These are phyloP conservation scores for Acaromyces ingoldii DNA, from an alignment of 1,284 basidiomycete genomes.

Conservation along the genomic window DNA sequence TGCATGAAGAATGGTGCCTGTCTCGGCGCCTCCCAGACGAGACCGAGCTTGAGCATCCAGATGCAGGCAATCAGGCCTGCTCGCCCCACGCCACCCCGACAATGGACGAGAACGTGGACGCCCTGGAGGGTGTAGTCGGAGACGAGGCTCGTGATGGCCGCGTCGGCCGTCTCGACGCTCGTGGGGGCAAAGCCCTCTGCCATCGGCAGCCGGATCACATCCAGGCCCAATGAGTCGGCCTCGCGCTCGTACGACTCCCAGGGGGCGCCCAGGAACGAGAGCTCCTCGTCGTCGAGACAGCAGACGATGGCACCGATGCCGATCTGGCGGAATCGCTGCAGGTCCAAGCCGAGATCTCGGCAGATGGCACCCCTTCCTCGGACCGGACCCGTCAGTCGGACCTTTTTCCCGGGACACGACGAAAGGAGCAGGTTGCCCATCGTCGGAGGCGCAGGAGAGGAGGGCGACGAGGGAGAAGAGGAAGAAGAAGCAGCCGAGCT, in stretches of 20 bases:
- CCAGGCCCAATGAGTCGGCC: conserved; percentile 65
- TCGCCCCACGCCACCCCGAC: conserved; percentile 88
- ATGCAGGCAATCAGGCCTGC: conserved; percentile 87
- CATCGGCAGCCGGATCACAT: conserved; percentile 72
- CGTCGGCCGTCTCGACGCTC: conserved; percentile 74
- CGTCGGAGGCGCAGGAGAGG: too few species aligned
- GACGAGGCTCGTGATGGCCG: conserved; percentile 65
- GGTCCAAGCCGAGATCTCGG: conserved; percentile 71
- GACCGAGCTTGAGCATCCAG: conserved; percentile 87
- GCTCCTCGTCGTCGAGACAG: conserved; percentile 80
- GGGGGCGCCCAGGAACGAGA: conserved; percentile 73
- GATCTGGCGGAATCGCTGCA: conserved; percentile 68
- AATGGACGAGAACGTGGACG: conserved; percentile 75
- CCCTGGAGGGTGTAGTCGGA: conserved; percentile 71
- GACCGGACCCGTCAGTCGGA: conserved; percentile 73
- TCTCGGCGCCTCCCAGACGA: conserved; percentile 54
- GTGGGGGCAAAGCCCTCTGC: conserved; percentile 85
- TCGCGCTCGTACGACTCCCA: conserved; percentile 70
- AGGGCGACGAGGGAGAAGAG: too few species aligned
- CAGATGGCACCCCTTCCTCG: conserved; percentile 78
- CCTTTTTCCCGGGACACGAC: conserved; percentile 94
- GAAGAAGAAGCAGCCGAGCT: too few species aligned
- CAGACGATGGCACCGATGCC: conserved; percentile 79
- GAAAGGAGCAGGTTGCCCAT: conserved; percentile 86
- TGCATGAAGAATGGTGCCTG: too few species aligned